These are phyloP conservation scores for Gomphus bonarii DNA, from an alignment of 1,284 basidiomycete genomes.

Conservation along the genomic window DNA sequence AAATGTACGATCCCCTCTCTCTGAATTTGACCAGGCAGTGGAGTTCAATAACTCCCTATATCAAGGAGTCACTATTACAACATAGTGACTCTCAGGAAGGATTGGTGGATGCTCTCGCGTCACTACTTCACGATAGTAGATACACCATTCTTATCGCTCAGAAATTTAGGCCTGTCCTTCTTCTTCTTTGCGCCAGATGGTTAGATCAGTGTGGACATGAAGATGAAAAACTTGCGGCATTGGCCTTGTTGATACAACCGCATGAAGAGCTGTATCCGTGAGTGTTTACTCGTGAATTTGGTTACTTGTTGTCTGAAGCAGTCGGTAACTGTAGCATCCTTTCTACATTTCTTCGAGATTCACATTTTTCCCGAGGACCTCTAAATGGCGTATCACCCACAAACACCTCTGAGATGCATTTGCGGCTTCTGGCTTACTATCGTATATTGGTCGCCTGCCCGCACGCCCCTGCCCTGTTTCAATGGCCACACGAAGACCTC, in stretches of 20 bases:
- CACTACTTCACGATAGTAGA: constrained; percentile 36
- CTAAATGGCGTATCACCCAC: constrained; percentile 33
- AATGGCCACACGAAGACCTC: constrained; percentile 58
- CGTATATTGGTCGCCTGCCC: constrained; percentile 70
- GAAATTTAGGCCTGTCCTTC: constrained; percentile 54
- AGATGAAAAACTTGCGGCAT: constrained; percentile 46
- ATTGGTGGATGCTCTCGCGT: constrained; percentile 31
- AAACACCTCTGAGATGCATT: constrained; percentile 43
- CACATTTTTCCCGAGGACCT: constrained; percentile 44
- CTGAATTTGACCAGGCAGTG: constrained; percentile 47
- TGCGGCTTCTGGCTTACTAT: constrained; percentile 68
- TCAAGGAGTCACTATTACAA: constrained; percentile 28
- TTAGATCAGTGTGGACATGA: constrained; percentile 36
- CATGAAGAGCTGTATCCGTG: constrained; percentile 72
- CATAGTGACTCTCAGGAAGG: constrained; percentile 25
- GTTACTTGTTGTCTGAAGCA: constrained; percentile 1
- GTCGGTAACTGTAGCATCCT: constrained; percentile 33
- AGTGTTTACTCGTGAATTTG: constrained; percentile 22
- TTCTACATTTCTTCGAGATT: constrained; percentile 34
- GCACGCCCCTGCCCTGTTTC: constrained; percentile 45
- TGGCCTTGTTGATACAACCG: constrained; percentile 52
- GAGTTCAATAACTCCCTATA: constrained; percentile 28
- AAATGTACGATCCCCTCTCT: constrained; percentile 29
- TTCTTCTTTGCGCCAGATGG: constrained; percentile 67
- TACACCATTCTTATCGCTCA: constrained; percentile 47